Conservation (phyloP, 805 yeast species). For the Ogataea dorogensis region DNA sequence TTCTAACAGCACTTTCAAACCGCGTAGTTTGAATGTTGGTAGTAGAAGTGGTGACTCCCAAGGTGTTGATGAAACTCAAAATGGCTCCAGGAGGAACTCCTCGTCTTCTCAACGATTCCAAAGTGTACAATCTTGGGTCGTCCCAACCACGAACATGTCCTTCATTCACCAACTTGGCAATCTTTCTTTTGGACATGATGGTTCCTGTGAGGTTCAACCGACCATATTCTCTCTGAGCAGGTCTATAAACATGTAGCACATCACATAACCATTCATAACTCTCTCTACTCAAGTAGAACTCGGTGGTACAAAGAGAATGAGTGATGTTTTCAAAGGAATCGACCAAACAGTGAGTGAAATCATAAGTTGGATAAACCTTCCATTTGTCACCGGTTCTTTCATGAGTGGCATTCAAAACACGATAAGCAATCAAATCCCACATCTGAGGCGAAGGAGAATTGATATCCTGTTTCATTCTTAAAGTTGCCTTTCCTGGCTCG, state of each 20-base stretch:
- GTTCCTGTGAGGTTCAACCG: constrained; percentile 94
- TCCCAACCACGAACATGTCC: constrained; percentile 92
- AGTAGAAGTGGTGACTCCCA: constrained; percentile 94
- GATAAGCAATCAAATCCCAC: constrained; percentile 99
- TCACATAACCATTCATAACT: constrained; percentile 99
- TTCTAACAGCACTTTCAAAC: constrained; percentile 86
- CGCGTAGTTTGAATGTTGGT: constrained; percentile 88
- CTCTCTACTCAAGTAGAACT: constrained; percentile 87
- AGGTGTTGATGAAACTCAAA: constrained; percentile 84
- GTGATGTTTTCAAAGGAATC: constrained; percentile 96
- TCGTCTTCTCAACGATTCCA: constrained; percentile 92
- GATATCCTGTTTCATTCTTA: constrained; percentile 96
- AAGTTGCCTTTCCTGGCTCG: constrained; percentile 86
- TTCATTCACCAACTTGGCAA: constrained; percentile 85
- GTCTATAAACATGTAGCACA: constrained; percentile 89
- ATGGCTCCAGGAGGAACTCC: constrained; percentile 99
- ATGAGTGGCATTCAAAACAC: constrained; percentile 89
- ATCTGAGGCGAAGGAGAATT: constrained; percentile 92
- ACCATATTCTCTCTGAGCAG: constrained; percentile 98
- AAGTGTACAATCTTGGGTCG: constrained; percentile 93
- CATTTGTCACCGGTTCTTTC: constrained; percentile 96
- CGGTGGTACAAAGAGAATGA: constrained; percentile 95
- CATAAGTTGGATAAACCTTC: constrained; percentile 98
- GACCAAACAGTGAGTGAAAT: constrained; percentile 97
- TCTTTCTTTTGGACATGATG: constrained; percentile 90